A percentile compares a stretch with the other conserved stretches of the same genome.
Conservation (phyloP, 2,329 filamentous ascomycete genomes). For the Colletotrichum somersetense region DNA sequence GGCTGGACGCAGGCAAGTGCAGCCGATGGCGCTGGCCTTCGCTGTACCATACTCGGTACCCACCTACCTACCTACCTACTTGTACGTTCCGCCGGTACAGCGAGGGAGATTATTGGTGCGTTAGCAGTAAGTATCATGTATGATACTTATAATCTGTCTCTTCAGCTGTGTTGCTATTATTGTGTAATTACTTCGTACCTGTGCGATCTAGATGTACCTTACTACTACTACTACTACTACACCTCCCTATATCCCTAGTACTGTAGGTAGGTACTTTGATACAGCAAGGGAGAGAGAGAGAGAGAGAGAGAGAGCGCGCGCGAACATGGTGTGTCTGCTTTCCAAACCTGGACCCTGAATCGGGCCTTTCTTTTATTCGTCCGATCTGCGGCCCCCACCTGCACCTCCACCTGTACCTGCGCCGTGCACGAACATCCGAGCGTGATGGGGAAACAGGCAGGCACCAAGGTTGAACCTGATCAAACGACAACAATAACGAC, state of each 20-base stretch:
- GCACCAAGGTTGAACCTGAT: background rate
- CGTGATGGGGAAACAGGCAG: background rate
- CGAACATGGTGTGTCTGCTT: background rate
- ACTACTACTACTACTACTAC: no score
- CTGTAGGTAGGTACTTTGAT: no score
- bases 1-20: slow-evolving; percentile 18
- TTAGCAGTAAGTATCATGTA: no score
- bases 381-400: background rate
- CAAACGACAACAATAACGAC: background rate
- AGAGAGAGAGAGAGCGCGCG: background rate
- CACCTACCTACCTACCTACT: no score
- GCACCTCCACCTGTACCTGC: background rate
- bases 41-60: background rate
- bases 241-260: no score
- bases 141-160: no score
- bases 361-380: background rate
- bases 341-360: background rate
- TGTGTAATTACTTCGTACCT: no score
- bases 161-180: no score
- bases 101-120: background rate
- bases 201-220: no score
- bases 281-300: background rate
- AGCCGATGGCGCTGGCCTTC: background rate
- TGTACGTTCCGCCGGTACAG: background rate
- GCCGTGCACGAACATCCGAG: background rate